These are phyloP conservation scores for Parasitella parasitica DNA, from an alignment of 371 early-diverging fungal species.

Conservation along the genomic window DNA sequence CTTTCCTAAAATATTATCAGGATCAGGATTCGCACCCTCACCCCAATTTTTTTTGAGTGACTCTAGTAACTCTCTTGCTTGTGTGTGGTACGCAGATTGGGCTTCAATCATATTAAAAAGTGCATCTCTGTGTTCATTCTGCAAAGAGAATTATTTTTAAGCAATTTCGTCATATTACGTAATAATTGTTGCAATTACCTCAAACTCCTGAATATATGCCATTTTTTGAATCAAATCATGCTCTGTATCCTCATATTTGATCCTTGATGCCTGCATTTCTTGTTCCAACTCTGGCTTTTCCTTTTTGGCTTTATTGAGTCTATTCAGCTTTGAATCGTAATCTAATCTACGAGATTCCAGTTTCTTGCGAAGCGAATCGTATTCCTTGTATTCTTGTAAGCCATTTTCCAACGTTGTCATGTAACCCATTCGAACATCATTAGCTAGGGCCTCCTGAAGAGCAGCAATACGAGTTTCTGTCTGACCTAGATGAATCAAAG, in stretches of 20 bases:
- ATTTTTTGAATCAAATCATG: constrained; percentile 68
- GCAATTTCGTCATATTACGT: background rate
- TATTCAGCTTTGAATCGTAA: constrained; percentile 88
- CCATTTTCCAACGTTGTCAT: constrained; percentile 47
- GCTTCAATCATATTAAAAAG: constrained; percentile 57
- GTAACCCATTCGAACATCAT: constrained; percentile 44
- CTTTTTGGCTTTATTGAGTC: constrained; percentile 84
- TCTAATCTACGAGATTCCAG: constrained; percentile 86
- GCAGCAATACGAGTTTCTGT: constrained; percentile 63
- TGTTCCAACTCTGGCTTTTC: constrained; percentile 87
- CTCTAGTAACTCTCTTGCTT: constrained; percentile 45
- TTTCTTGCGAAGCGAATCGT: constrained; percentile 71
- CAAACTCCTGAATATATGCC: constrained; percentile 68
- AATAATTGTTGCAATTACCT: constrained; percentile 38
- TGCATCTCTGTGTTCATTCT: constrained; percentile 60
- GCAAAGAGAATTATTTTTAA: background rate
- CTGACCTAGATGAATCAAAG: constrained; percentile 60
- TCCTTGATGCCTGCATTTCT: constrained; percentile 83
- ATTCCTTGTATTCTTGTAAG: constrained; percentile 65
- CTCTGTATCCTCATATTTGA: constrained; percentile 89
- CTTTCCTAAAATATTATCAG: constrained; percentile 4
- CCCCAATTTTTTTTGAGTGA: constrained; percentile 39
- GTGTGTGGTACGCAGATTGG: constrained; percentile 51
- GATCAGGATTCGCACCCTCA: constrained; percentile 13
- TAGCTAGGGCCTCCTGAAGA: constrained; percentile 58